These are phyloP conservation scores for Diaporthe australafricana DNA, from an alignment of 2,329 filamentous ascomycete genomes.

Conservation along the genomic window DNA sequence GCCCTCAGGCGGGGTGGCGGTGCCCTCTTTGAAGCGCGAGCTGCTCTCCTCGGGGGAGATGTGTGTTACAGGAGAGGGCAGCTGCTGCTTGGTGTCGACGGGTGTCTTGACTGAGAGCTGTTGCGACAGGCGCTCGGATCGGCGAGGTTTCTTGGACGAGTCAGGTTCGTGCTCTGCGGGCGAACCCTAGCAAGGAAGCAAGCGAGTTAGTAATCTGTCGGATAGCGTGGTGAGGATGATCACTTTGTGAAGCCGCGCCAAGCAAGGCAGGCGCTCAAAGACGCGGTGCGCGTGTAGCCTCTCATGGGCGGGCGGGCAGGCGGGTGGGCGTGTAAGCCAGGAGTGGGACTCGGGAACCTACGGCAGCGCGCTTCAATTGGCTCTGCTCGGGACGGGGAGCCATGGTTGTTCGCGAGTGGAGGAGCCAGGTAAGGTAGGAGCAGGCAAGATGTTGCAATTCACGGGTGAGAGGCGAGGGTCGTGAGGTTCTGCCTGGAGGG, in stretches of 20 bases:
- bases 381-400: slow-evolving; percentile 44
- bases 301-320: background rate
- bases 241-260: background rate
- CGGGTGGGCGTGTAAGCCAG: slow-evolving; percentile 15
- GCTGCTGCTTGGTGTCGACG: slow-evolving; percentile 71
- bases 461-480: slow-evolving; percentile 5
- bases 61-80: slow-evolving; percentile 85
- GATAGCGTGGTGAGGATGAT: background rate
- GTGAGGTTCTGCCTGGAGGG: slow-evolving; percentile 26
- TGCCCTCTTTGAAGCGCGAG: slow-evolving; percentile 75
- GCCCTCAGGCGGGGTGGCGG: slow-evolving; percentile 75
- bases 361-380: slow-evolving; percentile 46
- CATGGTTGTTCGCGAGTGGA: slow-evolving; percentile 35
- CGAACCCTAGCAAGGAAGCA: slow-evolving; percentile 66
- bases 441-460: slow-evolving; percentile 21
- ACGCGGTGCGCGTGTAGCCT: background rate
- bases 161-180: slow-evolving; percentile 71
- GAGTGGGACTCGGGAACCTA: slow-evolving; percentile 39
- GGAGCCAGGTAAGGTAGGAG: slow-evolving; percentile 19
- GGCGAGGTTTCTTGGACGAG: slow-evolving; percentile 83
- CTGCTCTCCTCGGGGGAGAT: slow-evolving; percentile 66
- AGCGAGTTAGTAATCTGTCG: slow-evolving; percentile 42
- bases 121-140: slow-evolving; percentile 78
- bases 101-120: slow-evolving; percentile 63
- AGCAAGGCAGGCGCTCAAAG: background rate